Percentiles rank a stretch among this genome's conserved stretches.
Conservation (phyloP, 306 rosid genomes). For the Cucumis cinereus region DNA sequence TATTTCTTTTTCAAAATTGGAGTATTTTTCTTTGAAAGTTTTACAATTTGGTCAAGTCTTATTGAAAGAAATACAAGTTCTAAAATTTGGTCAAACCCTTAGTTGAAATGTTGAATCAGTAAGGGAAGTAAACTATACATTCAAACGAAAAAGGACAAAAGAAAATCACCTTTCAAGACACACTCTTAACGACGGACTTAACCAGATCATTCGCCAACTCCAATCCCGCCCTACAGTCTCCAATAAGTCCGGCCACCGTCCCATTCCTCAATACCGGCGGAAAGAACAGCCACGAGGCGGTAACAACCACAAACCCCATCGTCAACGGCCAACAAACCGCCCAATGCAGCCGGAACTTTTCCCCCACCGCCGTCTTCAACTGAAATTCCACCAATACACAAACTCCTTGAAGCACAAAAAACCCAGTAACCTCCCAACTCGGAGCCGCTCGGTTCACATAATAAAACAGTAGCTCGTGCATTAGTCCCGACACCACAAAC, state of each 20-base stretch:
- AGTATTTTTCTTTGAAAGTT: no score
- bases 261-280: constrained; percentile 16
- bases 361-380: not conserved
- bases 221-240: constrained; percentile 1
- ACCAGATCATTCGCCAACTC: not conserved
- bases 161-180: no score
- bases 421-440: constrained; percentile 25
- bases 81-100: no score
- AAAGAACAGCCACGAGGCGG: constrained; percentile 25
- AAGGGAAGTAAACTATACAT: not conserved
- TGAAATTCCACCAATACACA: constrained; percentile 14
- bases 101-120: no score
- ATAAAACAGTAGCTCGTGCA: constrained; percentile 20
- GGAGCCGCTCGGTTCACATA: constrained; percentile 18
- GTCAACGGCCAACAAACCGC: constrained; percentile 6
- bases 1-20: no score
- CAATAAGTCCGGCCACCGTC: not conserved
- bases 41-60: no score
- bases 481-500: constrained; percentile 22
- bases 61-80: no score
- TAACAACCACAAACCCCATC: constrained; percentile 11
- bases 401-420: constrained; percentile 20
- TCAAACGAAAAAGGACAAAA: not conserved
- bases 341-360: constrained; percentile 5
- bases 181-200: not conserved